Base-by-base conservation (phyloP, 306 rosid species). In the Fragaria nilgerrensis region DNA sequence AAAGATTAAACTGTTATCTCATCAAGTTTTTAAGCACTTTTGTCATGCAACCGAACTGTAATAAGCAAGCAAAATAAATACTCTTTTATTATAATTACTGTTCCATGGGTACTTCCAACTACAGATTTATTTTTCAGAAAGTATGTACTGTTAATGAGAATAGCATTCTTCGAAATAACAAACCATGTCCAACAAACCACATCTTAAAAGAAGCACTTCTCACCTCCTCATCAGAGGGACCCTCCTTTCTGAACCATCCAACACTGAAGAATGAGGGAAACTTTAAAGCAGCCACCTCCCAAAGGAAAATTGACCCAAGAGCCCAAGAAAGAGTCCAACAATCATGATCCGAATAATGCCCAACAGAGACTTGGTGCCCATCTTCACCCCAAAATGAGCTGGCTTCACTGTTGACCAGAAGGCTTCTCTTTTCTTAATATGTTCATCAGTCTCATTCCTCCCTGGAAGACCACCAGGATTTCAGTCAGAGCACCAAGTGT, bases 121-220 rank as follows among this genome's bases (percentile, higher is more conserved):
- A 67, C 6, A 65, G 67, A 63, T 70, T n/a, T 48, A 61, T 61
- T 59, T 20, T 7, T 70, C 19, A 2, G 25, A 32, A 17, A 76
- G 34, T 14, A 43, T 55, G 50, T 7, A 43, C 27, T 29, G 23
- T 88, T 83, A 91, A 52, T 81, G 77, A 65, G 89, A 73, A 84
- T 56, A 44, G 73, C 50, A 36, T 72, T 82, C 90, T 81, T 90
- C 1, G 93, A 92, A 75, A 94, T 76, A 74, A 90, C 67, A 73
- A 94, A 72, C 97, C 97, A 20, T 77, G 87, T 53, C 97, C 96
- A 5, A 92, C 84, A 76, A 88, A 92, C 97, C 98, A 94, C 95
- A 94, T 94, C 81, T 92, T 90, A 73, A 94, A 94, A 4, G 93
- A 81, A 27, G 96, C 91, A 39, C 96, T 89, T 59, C 80, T 85